Evolutionary conservation across 345 rosid genomes (phyloP).

Genomic region (Syzygium oleosum): DNA sequence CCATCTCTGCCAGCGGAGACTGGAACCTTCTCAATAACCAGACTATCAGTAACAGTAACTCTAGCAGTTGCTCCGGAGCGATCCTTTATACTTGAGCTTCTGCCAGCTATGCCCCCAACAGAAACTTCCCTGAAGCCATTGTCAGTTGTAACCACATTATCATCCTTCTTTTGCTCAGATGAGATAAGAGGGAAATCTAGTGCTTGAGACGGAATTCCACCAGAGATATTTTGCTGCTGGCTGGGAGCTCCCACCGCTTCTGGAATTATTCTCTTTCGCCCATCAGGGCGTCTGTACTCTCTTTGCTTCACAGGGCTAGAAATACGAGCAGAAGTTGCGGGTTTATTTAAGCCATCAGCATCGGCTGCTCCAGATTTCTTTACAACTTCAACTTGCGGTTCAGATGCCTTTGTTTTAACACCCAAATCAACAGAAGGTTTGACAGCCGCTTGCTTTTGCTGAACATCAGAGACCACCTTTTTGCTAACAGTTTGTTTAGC

Average conservation of each 20-base stretch:
- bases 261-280: slow-evolving; percentile 96
- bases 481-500: slow-evolving; percentile 62
- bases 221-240: slow-evolving; percentile 44
- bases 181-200: slow-evolving; percentile 29
- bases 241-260: slow-evolving; percentile 86
- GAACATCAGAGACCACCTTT: slow-evolving; percentile 50
- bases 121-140: slow-evolving; percentile 29
- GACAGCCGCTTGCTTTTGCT: slow-evolving; percentile 35
- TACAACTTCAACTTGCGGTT: slow-evolving; percentile 46
- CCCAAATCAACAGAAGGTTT: slow-evolving; percentile 50
- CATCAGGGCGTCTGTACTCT: slow-evolving; percentile 94
- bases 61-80: slow-evolving; percentile 73
- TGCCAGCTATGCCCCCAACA: slow-evolving; percentile 30
- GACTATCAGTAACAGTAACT: slow-evolving; percentile 64
- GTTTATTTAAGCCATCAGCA: slow-evolving; percentile 51
- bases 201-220: slow-evolving; percentile 24
- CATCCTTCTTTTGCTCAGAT: slow-evolving; percentile 33
- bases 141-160: slow-evolving; percentile 33
- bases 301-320: slow-evolving; percentile 89
- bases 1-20: slow-evolving; percentile 45
- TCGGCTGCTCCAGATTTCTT: slow-evolving; percentile 31
- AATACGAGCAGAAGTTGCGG: slow-evolving; percentile 29
- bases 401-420: slow-evolving; percentile 35
- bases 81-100: slow-evolving; percentile 55
- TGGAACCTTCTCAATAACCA: slow-evolving; percentile 80